Base-by-base conservation (phyloP, 495 filamentous ascomycete species). In the Parathielavia appendiculata region DNA sequence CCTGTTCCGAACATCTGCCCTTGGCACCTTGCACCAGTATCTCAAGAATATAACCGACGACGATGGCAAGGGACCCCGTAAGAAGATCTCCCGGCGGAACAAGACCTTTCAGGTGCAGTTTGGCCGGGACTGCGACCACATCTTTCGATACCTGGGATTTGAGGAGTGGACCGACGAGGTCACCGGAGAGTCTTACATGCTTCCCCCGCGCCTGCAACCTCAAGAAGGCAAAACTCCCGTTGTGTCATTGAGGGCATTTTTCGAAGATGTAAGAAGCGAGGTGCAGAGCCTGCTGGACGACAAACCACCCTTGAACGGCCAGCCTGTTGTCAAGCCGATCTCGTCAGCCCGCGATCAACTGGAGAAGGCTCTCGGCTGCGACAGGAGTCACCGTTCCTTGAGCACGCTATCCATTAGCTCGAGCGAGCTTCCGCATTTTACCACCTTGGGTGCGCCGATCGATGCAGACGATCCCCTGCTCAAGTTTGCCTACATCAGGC, bases 91-190 rank as follows among this genome's bases (percentile, higher is more conserved):
- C 5, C 76, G 79, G 14, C 71, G 80, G 9, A 92, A 92, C 71
- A 91, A 89, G 68, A 80, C 79, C 16, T 95, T 90, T 63, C 73
- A 81, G 51, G 74, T 85, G 14, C 80, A 83, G 41, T 87, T 92
- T 67, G 87, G 89, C 14, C 71, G 70, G 23, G 76, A 82, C 17
- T 89, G 88, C 66, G 74, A 81, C 56, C 72, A 79, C 35, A 63
- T 92, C 36, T 75, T 92, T 38, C 75, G 76, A 49, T 83, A 80
- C 39, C 69, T 91, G 4, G 86, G 81, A 5, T 92, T 91, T 63
- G 58, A 66, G 13, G 68, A 72, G 35, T 68, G 73, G 11, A 54
- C 63, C 3, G 64, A 68, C 17, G 40, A 58, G 0, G 56, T 65
- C 11, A 59, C 14, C 22, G 46, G 36, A 11, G 68, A 71, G 19